Evolutionary conservation across 2,329 filamentous ascomycete species (phyloP), one percentile per base, ranked within the genome.

Genomic region (Shiraia bambusicola): DNA sequence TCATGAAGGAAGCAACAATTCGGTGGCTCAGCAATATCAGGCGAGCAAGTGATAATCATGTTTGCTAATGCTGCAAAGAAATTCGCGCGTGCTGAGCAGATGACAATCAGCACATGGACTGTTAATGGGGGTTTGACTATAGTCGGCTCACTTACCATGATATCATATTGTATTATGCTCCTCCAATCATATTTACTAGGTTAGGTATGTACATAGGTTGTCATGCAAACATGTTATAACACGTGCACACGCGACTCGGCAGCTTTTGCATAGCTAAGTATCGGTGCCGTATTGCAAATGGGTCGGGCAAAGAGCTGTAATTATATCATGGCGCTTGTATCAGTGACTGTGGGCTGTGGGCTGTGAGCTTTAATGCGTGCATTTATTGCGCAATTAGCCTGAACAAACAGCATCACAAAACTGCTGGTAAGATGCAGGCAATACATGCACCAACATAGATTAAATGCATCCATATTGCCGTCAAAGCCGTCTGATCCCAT

Each of bases 381-480:
- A 19, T 27, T 33, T 50, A 42, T 36, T 31, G 19, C 22, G 37
- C 30, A 47, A 54, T 54, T 54, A 54, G 51, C 50, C 52, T 58
- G 45, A 55, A 53, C 8, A 6, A 29, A 8, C 39, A 37, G 37
- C 43, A 49, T 56, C 56, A 54, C 52, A 17, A n/a, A 44, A 28
- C 39, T 54, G 52, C 52, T 54, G 53, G 49, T 50, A 57, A 45
- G 45, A 50, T 28, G 44, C 49, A 49, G 41, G 44, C 42, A 49
- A 52, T 49, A 47, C 48, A 36, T 45, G 40, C 40, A 34, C 37
- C 37, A 41, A 41, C 17, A 24, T 24, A 31, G 38, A 25, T 36
- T 31, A 33, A 38, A 49, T 34, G 61, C 38, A 49, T 58, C 44
- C 51, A 59, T 52, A 58, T 59, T 58, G 49, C 42, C 40, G 34